These are phyloP conservation scores for Geosmithia putterillii DNA, from an alignment of 2,329 filamentous ascomycete species.

Conservation along the genomic window DNA sequence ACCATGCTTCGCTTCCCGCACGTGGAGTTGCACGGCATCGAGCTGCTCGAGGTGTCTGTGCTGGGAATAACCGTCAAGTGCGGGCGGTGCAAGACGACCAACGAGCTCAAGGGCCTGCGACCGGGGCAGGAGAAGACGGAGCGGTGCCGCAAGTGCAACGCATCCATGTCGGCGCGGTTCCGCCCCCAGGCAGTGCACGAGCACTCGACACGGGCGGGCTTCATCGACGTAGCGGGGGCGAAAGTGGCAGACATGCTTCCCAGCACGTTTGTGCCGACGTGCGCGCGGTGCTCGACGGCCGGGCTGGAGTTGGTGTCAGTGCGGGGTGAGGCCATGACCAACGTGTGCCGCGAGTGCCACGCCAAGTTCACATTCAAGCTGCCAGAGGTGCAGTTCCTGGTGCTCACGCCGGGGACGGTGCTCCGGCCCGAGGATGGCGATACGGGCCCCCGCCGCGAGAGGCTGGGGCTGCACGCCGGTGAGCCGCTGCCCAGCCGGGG, in stretches of 20 bases:
- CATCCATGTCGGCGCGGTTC: slow-evolving; percentile 39
- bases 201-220: slow-evolving; percentile 63
- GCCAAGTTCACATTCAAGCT: slow-evolving; percentile 69
- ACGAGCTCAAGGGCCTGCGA: slow-evolving; percentile 56
- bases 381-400: slow-evolving; percentile 65
- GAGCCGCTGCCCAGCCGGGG: slow-evolving; percentile 41
- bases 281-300: slow-evolving; percentile 59
- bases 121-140: slow-evolving; percentile 36
- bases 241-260: slow-evolving; percentile 65
- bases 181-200: slow-evolving; percentile 60
- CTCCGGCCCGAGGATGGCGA: slow-evolving; percentile 12
- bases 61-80: slow-evolving; percentile 66
- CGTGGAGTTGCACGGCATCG: slow-evolving; percentile 65
- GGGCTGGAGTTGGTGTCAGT: slow-evolving; percentile 60
- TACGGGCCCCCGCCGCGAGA: slow-evolving; percentile 30
- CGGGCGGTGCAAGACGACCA: slow-evolving; percentile 61
- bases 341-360: slow-evolving; percentile 71
- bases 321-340: slow-evolving; percentile 58
- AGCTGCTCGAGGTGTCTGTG: slow-evolving; percentile 56
- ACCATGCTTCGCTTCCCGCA: slow-evolving; percentile 71
- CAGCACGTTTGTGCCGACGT: slow-evolving; percentile 70
- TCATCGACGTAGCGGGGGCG: slow-evolving; percentile 65
- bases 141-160: slow-evolving; percentile 48
- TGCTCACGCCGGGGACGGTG: slow-evolving; percentile 46
- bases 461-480: slow-evolving; percentile 43